Evolutionary conservation across 805 yeast species (phyloP), one percentile per base, ranked within the genome.

Genomic region (Helenozyma baotianmanensis): DNA sequence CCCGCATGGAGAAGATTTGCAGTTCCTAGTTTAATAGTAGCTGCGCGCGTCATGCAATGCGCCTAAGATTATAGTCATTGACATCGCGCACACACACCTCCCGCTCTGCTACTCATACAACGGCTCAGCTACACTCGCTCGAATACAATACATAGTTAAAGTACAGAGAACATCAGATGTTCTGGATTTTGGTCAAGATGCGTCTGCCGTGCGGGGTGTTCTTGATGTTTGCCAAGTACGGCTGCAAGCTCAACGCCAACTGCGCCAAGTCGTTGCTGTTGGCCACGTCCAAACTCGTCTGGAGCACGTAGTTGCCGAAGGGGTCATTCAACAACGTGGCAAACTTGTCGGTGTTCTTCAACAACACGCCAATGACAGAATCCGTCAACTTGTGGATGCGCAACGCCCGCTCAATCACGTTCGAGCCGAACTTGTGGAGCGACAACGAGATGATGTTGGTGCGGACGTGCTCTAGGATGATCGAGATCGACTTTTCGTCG

Each of bases 201-300:
- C 97, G 76, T 55, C 96, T 74, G n/a, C 97, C 97, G 57, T 90
- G 96, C 3, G 97, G 97, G 12, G 97, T 89, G 48, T 82, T 83
- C 55, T 83, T 76, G 38, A 90, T 82, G 29, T 80, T 81, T 14
- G 82, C 78, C 48, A 90, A 68, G 37, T 83, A 73, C 9, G 96
- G 95, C 43, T 76, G 77, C 46, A 88, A 71, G 15, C 74, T 60
- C 23, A 61, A 70, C 14, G 82, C 73, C 34, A 83, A 62, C 37
- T 66, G 68, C 26, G 64, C 65, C 51, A 81, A 78, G 35, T 80
- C 74, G 4, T 53, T 55, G 23, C 59, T 62, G 36, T 58, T 64
- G 9, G 79, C 78, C 27, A 74, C 80, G 46, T 75, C 81, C 48
- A 75, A 62, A 37, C 75, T 66, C 4, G 81, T 75, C 51, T 75